Base-by-base conservation (phyloP, 345 rosid genomes). In the Eucalyptus victrix region DNA sequence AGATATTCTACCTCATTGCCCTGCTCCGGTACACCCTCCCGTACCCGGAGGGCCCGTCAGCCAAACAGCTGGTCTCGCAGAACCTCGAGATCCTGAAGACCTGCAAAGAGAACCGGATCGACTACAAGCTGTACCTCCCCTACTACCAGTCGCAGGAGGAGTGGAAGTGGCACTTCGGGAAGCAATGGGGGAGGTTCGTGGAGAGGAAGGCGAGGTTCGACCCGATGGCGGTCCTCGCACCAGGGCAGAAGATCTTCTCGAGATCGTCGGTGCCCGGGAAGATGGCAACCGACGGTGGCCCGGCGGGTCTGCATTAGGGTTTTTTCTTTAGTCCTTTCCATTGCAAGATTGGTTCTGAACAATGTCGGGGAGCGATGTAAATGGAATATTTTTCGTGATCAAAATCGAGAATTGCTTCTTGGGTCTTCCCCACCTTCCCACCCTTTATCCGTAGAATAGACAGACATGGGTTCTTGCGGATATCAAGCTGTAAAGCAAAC, bases 221-320 rank as follows among this genome's bases (percentile, higher is more conserved):
- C 93, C 98, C 97, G 10, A 93, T 92, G 97, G 96, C 96, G 34
- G 90, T 98, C 87, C 99, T 98, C 88, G 95, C 99, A 1, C 99
- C 99, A 0, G 99, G 99, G 18, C 98, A 98, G 92, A 98, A 93
- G 90, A 94, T 98, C 86, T 97, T 98, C 92, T 88, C 88, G 37
- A 94, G 98, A 89, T 72, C 88, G 0, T 65, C 87, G 2, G 54
- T 26, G 51, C 53, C 67, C 5, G 56, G 62, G 4, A 54, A 56
- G 51, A 54, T 49, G 0, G 13, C 23, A 1, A 9, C 8, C 5
- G 40, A 65, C 2, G 50, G 72, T 3, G 85, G 50, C 30, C 28
- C 62, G 21, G 44, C 56, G 2, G 7, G 37, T 69, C 80, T 69
- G 80, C 44, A 34, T 69, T 9, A 34, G 13, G 81, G 24, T 19